These are phyloP conservation scores for Tripterygium wilfordii DNA, from an alignment of 177 flowering plant species.

Conservation along the genomic window DNA sequence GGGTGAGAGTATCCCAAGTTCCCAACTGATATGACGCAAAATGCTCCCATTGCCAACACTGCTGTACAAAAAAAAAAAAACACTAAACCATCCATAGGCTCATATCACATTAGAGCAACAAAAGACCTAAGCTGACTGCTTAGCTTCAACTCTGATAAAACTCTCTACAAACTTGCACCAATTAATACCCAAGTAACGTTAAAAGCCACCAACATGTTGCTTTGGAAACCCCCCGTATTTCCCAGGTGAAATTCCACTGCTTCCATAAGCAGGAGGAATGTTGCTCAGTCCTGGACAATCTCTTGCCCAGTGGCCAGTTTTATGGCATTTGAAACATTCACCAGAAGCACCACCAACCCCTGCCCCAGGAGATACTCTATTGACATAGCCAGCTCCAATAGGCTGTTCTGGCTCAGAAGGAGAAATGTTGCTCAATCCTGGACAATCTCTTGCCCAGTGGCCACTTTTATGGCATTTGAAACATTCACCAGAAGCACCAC, in stretches of 20 bases:
- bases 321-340: slow-evolving; percentile 67
- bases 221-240: slow-evolving; percentile 32
- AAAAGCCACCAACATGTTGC: slow-evolving; percentile 36
- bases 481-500: slow-evolving; percentile 41
- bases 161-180: no score
- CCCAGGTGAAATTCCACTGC: slow-evolving; percentile 14
- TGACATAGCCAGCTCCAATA: slow-evolving; percentile 24
- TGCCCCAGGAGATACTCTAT: slow-evolving; percentile 18
- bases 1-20: no score
- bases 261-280: slow-evolving; percentile 45
- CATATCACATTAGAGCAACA: no score
- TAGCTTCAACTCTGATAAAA: no score
- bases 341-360: slow-evolving; percentile 26
- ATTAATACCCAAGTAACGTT: slow-evolving; percentile 3
- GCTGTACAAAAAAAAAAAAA: no score
- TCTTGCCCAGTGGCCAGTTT: slow-evolving; percentile 74
- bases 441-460: slow-evolving; percentile 88
- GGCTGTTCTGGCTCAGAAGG: slow-evolving; percentile 25
- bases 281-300: slow-evolving; percentile 54
- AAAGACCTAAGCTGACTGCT: no score
- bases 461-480: slow-evolving; percentile 74
- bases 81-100: no score
- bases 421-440: slow-evolving; percentile 31
- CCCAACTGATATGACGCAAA: no score
- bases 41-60: no score